Conservation (phyloP, 1,139 yeast species). For the Barnettozyma hawaiiensis region DNA sequence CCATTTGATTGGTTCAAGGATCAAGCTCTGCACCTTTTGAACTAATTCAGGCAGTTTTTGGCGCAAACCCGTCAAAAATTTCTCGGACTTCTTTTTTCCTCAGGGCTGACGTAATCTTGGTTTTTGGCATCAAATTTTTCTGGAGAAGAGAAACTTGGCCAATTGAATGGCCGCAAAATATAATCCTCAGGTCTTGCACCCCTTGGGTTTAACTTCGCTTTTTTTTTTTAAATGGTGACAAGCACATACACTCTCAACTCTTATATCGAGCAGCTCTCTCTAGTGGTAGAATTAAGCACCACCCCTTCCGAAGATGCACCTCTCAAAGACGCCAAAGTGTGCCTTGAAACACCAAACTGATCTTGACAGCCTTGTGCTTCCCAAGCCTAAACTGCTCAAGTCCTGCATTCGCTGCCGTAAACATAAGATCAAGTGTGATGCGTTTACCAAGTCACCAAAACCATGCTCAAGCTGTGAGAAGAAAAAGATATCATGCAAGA, state of each 20-base stretch:
- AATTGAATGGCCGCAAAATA: constrained; percentile 1
- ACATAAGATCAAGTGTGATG: constrained; percentile 63
- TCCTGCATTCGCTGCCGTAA: constrained; percentile 60
- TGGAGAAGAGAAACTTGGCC: constrained; percentile 1
- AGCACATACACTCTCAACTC: neutral
- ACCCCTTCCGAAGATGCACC: neutral
- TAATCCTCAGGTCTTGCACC: neutral
- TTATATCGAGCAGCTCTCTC: neutral
- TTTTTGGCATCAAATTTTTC: neutral
- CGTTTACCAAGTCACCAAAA: constrained; percentile 42
- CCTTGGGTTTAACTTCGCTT: too few species aligned
- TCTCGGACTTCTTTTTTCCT: neutral
- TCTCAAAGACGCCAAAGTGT: neutral
- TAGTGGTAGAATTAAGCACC: neutral
- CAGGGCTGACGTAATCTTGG: neutral
- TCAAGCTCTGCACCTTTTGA: neutral
- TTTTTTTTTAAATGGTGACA: neutral
- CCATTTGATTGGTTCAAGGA: neutral
- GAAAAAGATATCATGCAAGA: constrained; percentile 44
- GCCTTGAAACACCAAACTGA: constrained; percentile 1
- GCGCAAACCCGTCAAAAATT: constrained; percentile 2
- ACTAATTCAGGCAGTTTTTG: neutral
- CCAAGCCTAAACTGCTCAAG: constrained; percentile 41
- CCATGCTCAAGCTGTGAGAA: constrained; percentile 56
- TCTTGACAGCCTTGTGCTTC: constrained; percentile 16